These are phyloP conservation scores for Pseudogymnoascus sp. DNA, from an alignment of 2,329 filamentous ascomycete genomes.

Conservation along the genomic window DNA sequence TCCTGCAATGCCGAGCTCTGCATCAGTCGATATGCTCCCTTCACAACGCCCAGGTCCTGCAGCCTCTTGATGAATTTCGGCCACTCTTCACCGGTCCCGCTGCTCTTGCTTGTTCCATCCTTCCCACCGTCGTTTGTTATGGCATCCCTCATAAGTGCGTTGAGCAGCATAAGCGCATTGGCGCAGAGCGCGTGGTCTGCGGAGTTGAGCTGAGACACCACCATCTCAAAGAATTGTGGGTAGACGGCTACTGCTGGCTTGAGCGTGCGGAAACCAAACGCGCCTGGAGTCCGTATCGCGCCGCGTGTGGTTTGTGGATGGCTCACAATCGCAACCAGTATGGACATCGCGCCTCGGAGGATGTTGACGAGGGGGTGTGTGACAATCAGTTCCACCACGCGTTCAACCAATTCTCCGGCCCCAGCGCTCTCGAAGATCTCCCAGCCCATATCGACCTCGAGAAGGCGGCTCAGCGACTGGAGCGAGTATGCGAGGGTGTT, in stretches of 20 bases:
- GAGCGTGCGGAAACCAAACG: constrained; percentile 81
- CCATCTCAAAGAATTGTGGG: constrained; percentile 88
- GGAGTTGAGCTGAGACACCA: constrained; percentile 84
- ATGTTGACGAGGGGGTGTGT: constrained; percentile 96
- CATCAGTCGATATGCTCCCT: constrained; percentile 87
- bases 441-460: constrained; percentile 98
- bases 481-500: constrained; percentile 95
- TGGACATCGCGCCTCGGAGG: constrained; percentile 90
- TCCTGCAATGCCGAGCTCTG: constrained; percentile 89
- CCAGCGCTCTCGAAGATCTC: constrained; percentile 64
- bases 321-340: constrained; percentile 86
- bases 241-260: constrained; percentile 87
- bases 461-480: constrained; percentile 74
- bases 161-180: constrained; percentile 90
- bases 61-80: constrained; percentile 88
- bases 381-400: constrained; percentile 86
- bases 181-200: constrained; percentile 94
- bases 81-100: constrained; percentile 62
- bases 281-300: constrained; percentile 44
- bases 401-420: constrained; percentile 59
- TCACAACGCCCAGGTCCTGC: constrained; percentile 88
- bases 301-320: constrained; percentile 57
- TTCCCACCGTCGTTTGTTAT: constrained; percentile 54
- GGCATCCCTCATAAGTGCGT: constrained; percentile 87
- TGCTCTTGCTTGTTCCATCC: constrained; percentile 26